phyloP scores from a whole-genome alignment of 2,329 filamentous ascomycete species.

The Sporothrix inflata region DNA sequence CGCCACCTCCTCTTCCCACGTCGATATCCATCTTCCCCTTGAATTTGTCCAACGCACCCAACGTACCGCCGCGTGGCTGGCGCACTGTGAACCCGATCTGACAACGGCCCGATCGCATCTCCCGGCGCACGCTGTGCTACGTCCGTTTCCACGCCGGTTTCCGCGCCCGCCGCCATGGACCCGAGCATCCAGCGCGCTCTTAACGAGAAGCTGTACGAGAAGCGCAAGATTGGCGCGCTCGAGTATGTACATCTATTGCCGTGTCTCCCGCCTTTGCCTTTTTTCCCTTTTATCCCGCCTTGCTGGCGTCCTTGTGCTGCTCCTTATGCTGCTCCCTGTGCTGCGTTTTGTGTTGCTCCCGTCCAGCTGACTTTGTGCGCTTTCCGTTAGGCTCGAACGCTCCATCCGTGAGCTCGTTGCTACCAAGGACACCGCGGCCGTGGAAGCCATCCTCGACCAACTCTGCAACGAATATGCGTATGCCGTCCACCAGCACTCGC shows the following conservation, averaged over 20 bases:
- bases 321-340: background rate
- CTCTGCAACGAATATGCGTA: conserved; percentile 98
- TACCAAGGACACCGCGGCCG: conserved; percentile 75
- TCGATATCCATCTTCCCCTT: background rate
- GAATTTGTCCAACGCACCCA: background rate
- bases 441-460: conserved; percentile 89
- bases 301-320: background rate
- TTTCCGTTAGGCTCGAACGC: conserved; percentile 72
- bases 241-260: conserved; percentile 66
- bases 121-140: background rate
- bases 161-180: conserved; percentile 67
- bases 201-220: conserved; percentile 98
- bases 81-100: background rate
- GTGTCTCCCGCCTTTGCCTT: background rate
- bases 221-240: conserved; percentile 92
- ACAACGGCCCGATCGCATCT: background rate
- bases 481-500: conserved; percentile 92
- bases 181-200: conserved; percentile 83
- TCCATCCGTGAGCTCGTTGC: conserved; percentile 83
- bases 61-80: background rate
- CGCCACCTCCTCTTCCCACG: background rate
- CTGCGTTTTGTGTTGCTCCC: conserved; percentile 8
- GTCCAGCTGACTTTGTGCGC: background rate
- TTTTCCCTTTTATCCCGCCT: background rate
- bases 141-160: background rate